Evolutionary conservation across 78 protist species (phyloP).

Genomic region (Polysphondylium violaceum): DNA sequence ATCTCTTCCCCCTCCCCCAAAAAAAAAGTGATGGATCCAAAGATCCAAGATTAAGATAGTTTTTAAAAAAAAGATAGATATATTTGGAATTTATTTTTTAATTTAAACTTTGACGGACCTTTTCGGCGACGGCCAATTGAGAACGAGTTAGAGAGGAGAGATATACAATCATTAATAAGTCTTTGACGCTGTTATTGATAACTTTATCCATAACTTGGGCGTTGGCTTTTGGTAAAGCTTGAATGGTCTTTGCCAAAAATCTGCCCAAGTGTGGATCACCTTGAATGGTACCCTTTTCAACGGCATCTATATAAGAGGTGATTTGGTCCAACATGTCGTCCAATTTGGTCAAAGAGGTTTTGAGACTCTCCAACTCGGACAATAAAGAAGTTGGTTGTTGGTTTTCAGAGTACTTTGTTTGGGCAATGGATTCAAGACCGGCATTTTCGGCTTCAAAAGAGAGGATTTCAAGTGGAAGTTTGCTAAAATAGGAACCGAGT

Average conservation of each 20-base stretch:
- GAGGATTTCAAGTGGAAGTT: constrained; percentile 58
- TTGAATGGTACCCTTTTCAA: constrained; percentile 78
- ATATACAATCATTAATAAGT: constrained; percentile 79
- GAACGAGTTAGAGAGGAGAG: constrained; percentile 77
- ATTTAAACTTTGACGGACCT: constrained; percentile 65
- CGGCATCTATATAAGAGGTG: constrained; percentile 52
- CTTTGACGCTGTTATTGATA: constrained; percentile 80
- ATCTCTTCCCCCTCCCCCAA: too few relatives aligned
- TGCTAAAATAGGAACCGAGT: constrained; percentile 51
- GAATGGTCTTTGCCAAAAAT: constrained; percentile 76
- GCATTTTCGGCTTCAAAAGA: constrained; percentile 79
- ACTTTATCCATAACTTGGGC: constrained; percentile 77
- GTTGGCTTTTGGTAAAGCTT: constrained; percentile 69
- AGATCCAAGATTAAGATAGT: too few relatives aligned
- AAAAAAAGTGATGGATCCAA: too few relatives aligned
- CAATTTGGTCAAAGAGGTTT: constrained; percentile 43
- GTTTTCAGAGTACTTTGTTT: constrained; percentile 27
- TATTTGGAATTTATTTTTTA: too few relatives aligned
- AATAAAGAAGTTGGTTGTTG: constrained; percentile 53
- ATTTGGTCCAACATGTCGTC: constrained; percentile 63
- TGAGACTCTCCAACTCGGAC: constrained; percentile 63
- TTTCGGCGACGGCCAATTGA: constrained; percentile 81
- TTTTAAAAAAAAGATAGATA: too few relatives aligned
- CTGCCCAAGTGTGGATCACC: constrained; percentile 80
- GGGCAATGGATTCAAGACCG: constrained; percentile 49